Evolutionary conservation across 2,329 filamentous ascomycete species (phyloP).

Genomic region (Colletotrichum sidae): DNA sequence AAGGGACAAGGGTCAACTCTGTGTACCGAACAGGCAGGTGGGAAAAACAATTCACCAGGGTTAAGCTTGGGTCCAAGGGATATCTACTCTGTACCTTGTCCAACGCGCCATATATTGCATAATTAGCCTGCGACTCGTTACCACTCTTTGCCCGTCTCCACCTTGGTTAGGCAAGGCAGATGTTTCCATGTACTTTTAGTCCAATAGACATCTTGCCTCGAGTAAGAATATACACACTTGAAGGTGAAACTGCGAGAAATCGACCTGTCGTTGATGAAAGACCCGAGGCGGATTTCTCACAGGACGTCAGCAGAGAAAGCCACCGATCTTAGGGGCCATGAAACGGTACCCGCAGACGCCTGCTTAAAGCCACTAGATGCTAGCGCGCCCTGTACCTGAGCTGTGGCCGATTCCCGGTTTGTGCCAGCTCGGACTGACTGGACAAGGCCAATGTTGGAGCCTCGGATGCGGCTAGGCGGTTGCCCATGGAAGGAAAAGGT

Average conservation of each 20-base stretch:
- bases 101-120: background rate
- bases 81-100: background rate
- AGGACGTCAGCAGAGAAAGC: no score
- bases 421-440: background rate
- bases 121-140: background rate
- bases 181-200: no score
- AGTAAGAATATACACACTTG: background rate
- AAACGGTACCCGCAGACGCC: background rate
- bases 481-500: no score
- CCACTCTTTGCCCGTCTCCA: no score
- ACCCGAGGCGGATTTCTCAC: no score
- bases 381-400: constrained; percentile 31
- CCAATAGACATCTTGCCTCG: no score
- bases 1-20: constrained; percentile 22
- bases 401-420: background rate
- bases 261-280: no score
- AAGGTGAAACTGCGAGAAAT: background rate
- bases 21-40: constrained; percentile 32
- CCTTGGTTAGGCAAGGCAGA: no score
- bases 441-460: background rate
- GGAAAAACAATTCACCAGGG: constrained; percentile 10
- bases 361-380: constrained; percentile 14
- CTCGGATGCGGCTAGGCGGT: constrained; percentile 21
- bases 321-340: no score
- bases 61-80: background rate